phyloP scores from a whole-genome alignment of 2,329 filamentous ascomycete species.

The Fusarium ramigenum region DNA sequence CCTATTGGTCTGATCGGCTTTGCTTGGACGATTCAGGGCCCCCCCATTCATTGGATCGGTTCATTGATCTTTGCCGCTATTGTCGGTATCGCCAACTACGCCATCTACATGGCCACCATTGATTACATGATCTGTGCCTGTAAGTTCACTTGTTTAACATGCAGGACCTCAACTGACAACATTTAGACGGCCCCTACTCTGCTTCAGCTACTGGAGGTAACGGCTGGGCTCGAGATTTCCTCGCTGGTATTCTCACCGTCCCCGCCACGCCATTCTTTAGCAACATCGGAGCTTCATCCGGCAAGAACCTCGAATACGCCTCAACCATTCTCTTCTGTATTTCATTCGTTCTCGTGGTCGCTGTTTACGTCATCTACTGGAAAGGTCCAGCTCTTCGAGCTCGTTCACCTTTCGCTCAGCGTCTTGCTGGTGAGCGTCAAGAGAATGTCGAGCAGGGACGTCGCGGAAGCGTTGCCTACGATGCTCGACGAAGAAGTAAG shows the following conservation, averaged over 20 bases:
- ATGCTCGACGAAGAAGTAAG: constrained; percentile 41
- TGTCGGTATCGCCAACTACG: constrained; percentile 78
- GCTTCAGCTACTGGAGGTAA: constrained; percentile 81
- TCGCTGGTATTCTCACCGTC: constrained; percentile 76
- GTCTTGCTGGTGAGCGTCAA: constrained; percentile 58
- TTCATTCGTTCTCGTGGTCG: constrained; percentile 67
- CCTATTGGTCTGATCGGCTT: constrained; percentile 76
- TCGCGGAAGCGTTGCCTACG: constrained; percentile 42
- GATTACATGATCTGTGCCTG: constrained; percentile 69
- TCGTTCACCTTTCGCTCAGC: constrained; percentile 72
- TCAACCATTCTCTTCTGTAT: constrained; percentile 72
- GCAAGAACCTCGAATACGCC: constrained; percentile 66
- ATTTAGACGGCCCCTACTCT: constrained; percentile 67
- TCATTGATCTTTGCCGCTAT: constrained; percentile 71
- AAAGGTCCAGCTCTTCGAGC: constrained; percentile 68
- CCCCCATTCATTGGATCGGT: constrained; percentile 72
- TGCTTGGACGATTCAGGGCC: constrained; percentile 72
- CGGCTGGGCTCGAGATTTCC: constrained; percentile 76
- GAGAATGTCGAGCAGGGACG: constrained; percentile 44
- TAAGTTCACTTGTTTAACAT: constrained; percentile 12
- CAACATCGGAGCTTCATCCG: constrained; percentile 60
- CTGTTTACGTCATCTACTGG: constrained; percentile 74
- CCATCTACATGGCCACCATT: constrained; percentile 80
- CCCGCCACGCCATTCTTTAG: constrained; percentile 72
- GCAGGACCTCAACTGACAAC: background rate